phyloP scores from a whole-genome alignment of 2,329 filamentous ascomycete species.

The Diaporthe australafricana region DNA sequence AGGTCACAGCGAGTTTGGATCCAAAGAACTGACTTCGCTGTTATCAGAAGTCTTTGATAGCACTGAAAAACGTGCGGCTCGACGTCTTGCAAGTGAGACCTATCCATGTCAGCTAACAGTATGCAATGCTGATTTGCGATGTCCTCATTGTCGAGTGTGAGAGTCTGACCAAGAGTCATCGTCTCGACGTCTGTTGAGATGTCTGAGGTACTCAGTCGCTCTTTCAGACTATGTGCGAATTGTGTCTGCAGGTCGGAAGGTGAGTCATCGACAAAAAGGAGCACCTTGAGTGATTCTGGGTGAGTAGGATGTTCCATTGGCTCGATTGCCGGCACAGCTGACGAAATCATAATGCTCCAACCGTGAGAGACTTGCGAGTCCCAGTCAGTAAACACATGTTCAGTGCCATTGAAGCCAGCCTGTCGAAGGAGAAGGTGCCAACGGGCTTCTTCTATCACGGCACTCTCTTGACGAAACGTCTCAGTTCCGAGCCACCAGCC shows the following conservation, averaged over 20 bases:
- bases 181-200: too few species aligned
- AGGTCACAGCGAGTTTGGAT: not conserved
- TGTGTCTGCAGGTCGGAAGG: not conserved
- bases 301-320: too few species aligned
- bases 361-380: constrained; percentile 1
- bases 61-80: not conserved
- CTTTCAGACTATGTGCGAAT: too few species aligned
- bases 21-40: not conserved
- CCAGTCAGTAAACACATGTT: not conserved
- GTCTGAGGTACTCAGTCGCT: too few species aligned
- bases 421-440: not conserved
- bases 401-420: not conserved
- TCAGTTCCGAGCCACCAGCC: constrained; percentile 25
- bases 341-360: not conserved
- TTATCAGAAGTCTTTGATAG: not conserved
- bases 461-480: not conserved
- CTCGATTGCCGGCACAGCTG: not conserved
- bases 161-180: not conserved
- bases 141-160: too few species aligned
- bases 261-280: not conserved
- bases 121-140: not conserved
- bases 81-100: not conserved
- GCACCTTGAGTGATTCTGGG: too few species aligned
- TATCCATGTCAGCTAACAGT: not conserved
- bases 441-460: not conserved